A percentile compares a stretch with the other conserved stretches of the same genome.
phyloP scores from a whole-genome alignment of 192 early-diverging fungal genomes.

The Coemansia umbellata region DNA sequence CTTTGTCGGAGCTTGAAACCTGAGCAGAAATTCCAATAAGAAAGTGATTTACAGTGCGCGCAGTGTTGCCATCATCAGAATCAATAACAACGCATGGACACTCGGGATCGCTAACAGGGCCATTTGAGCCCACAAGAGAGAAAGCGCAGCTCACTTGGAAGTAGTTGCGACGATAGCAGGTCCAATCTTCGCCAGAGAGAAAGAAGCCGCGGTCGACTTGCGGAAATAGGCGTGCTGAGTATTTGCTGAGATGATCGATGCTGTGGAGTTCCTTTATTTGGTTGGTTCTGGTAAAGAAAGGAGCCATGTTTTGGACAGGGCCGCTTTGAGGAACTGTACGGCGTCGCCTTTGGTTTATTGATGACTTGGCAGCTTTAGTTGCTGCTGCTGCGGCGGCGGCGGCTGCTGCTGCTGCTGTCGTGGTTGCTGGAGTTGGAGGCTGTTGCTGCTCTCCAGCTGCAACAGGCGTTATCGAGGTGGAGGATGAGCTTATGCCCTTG shows the following conservation, averaged over 20 bases:
- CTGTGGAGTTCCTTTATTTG: conserved; percentile 65
- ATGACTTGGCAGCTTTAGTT: neutral
- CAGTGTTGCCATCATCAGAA: conserved; percentile 9
- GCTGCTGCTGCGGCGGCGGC: neutral
- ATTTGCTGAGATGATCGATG: conserved; percentile 59
- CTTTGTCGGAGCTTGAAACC: conserved; percentile 65
- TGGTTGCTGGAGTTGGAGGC: neutral
- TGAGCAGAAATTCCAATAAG: conserved; percentile 72
- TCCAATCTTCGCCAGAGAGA: conserved; percentile 84
- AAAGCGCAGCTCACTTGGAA: conserved; percentile 69
- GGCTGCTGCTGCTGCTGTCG: conserved; percentile 1
- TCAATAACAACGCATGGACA: conserved; percentile 68
- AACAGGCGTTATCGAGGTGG: neutral
- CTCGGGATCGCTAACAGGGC: conserved; percentile 48
- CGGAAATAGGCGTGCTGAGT: conserved; percentile 59
- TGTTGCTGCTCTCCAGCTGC: neutral
- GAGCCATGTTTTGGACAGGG: conserved; percentile 27
- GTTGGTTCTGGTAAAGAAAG: conserved; percentile 65
- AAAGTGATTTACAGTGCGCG: conserved; percentile 63
- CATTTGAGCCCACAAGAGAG: conserved; percentile 26
- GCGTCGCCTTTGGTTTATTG: conserved; percentile 8
- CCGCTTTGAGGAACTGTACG: conserved; percentile 17
- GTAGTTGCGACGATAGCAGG: conserved; percentile 94
- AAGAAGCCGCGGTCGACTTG: conserved; percentile 94
- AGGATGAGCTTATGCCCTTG: neutral